phyloP scores from a whole-genome alignment of 129 eudicot genomes.

The Flaveria bidentis region DNA sequence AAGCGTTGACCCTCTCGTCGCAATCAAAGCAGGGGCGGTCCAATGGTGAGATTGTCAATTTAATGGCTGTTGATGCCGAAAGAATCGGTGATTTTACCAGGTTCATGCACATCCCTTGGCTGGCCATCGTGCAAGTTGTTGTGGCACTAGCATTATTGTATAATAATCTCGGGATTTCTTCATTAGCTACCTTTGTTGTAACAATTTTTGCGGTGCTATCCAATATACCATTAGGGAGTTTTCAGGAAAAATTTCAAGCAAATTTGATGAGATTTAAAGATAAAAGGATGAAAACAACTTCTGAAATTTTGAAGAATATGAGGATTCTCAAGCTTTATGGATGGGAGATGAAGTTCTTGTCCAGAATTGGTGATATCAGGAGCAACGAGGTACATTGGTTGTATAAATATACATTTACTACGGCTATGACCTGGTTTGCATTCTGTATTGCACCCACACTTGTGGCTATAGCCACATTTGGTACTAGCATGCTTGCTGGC shows the following conservation, averaged over 20 bases:
- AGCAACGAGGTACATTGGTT: slow-evolving; percentile 58
- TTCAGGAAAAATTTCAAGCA: slow-evolving; percentile 66
- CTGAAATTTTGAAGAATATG: slow-evolving; percentile 90
- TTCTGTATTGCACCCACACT: slow-evolving; percentile 82
- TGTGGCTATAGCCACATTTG: slow-evolving; percentile 71
- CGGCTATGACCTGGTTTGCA: slow-evolving; percentile 43
- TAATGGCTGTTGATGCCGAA: slow-evolving; percentile 93
- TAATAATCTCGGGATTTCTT: slow-evolving; percentile 68
- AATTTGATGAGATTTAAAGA: slow-evolving; percentile 81
- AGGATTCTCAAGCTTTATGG: slow-evolving; percentile 92
- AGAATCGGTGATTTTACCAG: slow-evolving; percentile 65
- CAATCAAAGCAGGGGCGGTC: slow-evolving; percentile 67
- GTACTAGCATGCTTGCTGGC: slow-evolving; percentile 61
- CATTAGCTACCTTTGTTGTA: slow-evolving; percentile 61
- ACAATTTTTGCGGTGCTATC: slow-evolving; percentile 63
- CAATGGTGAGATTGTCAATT: slow-evolving; percentile 83
- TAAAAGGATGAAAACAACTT: slow-evolving; percentile 81
- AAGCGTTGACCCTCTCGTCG: slow-evolving; percentile 66
- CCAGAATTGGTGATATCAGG: slow-evolving; percentile 60
- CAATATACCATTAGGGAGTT: slow-evolving; percentile 64
- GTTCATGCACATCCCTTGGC: slow-evolving; percentile 84
- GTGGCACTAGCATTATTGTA: slow-evolving; percentile 62
- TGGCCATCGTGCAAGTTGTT: slow-evolving; percentile 64
- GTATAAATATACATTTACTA: slow-evolving; percentile 51
- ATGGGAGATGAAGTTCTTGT: slow-evolving; percentile 92